Percentiles rank a stretch among this genome's conserved stretches.
phyloP scores from a whole-genome alignment of 345 rosid species.

The Garcia nutans region DNA sequence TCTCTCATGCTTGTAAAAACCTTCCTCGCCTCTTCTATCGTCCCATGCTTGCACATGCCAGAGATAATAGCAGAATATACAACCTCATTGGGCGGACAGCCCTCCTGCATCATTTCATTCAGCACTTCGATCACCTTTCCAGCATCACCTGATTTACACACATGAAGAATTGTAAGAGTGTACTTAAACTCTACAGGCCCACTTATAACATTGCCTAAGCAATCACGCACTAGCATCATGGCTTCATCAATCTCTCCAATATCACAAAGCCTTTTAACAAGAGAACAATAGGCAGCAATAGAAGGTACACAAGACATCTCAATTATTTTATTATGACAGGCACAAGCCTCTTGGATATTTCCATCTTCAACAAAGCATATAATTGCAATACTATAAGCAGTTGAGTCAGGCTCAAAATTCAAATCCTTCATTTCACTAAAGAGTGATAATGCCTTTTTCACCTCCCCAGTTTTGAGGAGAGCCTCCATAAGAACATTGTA shows the following conservation, averaged over 20 bases:
- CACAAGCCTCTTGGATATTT: constrained; percentile 61
- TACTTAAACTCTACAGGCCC: constrained; percentile 87
- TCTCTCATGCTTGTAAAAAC: constrained; percentile 56
- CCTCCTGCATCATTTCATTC: constrained; percentile 75
- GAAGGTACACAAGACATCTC: constrained; percentile 70
- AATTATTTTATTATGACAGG: constrained; percentile 64
- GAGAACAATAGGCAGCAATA: constrained; percentile 60
- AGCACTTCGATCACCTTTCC: constrained; percentile 67
- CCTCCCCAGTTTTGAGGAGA: constrained; percentile 48
- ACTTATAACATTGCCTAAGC: constrained; percentile 62
- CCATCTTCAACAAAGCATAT: constrained; percentile 53
- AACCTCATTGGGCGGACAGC: constrained; percentile 51
- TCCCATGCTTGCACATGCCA: constrained; percentile 79
- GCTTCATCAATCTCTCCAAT: constrained; percentile 82
- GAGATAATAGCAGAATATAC: constrained; percentile 60
- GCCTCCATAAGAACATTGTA: constrained; percentile 69
- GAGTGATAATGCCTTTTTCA: constrained; percentile 58
- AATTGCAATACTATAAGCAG: constrained; percentile 54
- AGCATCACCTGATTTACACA: constrained; percentile 49
- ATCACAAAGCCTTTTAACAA: constrained; percentile 66
- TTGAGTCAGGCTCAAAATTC: constrained; percentile 52
- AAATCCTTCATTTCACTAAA: constrained; percentile 50
- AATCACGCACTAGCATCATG: constrained; percentile 80
- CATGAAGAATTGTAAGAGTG: constrained; percentile 52
- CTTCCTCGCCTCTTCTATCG: constrained; percentile 72